These are phyloP conservation scores for Suhomyces kilbournensis DNA, from an alignment of 805 yeast genomes.

Conservation along the genomic window DNA sequence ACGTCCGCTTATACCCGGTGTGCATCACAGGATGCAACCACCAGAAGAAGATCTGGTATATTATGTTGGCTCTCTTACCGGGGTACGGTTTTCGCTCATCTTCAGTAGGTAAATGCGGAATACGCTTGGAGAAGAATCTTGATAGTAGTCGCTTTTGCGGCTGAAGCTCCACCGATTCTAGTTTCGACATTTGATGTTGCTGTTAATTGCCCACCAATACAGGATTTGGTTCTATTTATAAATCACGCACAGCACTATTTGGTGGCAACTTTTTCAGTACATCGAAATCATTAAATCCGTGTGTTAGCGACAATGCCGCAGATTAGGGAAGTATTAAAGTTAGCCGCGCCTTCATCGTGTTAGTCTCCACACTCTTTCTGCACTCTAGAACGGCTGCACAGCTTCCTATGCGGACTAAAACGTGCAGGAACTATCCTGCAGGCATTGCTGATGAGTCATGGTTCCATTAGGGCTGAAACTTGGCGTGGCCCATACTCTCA, in stretches of 20 bases:
- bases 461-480: background rate
- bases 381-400: background rate
- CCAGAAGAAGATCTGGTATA: slow-evolving; percentile 51
- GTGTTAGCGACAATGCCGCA: background rate
- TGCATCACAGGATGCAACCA: slow-evolving; percentile 65
- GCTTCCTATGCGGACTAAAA: background rate
- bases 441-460: background rate
- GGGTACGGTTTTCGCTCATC: slow-evolving; percentile 52
- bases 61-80: slow-evolving; percentile 29
- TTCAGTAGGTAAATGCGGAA: slow-evolving; percentile 50
- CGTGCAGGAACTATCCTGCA: background rate
- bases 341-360: background rate
- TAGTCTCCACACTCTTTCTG: background rate
- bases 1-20: slow-evolving; percentile 70
- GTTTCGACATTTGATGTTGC: background rate
- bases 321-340: background rate
- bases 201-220: too few relatives aligned
- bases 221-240: background rate
- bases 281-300: background rate
- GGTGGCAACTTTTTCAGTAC: background rate
- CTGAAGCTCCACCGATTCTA: slow-evolving; percentile 2
- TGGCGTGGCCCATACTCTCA: background rate
- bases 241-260: background rate
- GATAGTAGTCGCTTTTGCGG: slow-evolving; percentile 35
- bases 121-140: slow-evolving; percentile 32